Evolutionary conservation across 2,329 filamentous ascomycete species (phyloP), one percentile per base, ranked within the genome.

Genomic region (Colletotrichum euphorbiae): DNA sequence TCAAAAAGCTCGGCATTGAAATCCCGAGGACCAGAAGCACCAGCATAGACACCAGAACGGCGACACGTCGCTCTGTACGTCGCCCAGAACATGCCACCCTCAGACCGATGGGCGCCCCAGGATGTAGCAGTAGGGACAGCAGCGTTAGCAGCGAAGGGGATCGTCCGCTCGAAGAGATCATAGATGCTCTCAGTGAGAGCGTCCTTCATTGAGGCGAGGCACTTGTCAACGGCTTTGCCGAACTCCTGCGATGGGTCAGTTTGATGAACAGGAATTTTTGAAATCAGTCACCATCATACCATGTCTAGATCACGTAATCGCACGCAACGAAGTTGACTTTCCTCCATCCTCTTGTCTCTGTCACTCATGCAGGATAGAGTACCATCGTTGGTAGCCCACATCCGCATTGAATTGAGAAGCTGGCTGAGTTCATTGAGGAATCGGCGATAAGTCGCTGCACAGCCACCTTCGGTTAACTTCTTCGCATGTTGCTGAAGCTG

Each of bases 401-500:
- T 71, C 2, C 46, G 69, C 71, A 75, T 72, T 1, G 73, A 73
- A 55, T 72, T 73, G 46, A 75, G 64, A 2, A 75, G 68, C 42
- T 73, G 71, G 24, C 67, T 60, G 17, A 75, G 62, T 31, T 67
- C 69, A 50, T 72, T 71, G 19, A 75, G 66, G 55, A 74, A 74
- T 8, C 67, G 62, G 8, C 74, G 71, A n/a, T 65, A 65, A 28
- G 54, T 67, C 6, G 70, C 70, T 4, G 69, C 69, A 8, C 74
- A 70, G 33, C 72, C 69, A n/a, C 24, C 33, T 50, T 69, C 61
- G 0, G 66, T 60, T 13, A 69, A 46, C 24, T 69, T 69, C 48
- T 60, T 69, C 5, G 61, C 66, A 33, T 91, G 88, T 0, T 78
- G 78, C 72, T 88, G 87, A 0, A 91, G 80, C 51, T 84, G 80